Conservation (phyloP, 805 yeast genomes). For the Zygosaccharomyces pseudorouxii region DNA sequence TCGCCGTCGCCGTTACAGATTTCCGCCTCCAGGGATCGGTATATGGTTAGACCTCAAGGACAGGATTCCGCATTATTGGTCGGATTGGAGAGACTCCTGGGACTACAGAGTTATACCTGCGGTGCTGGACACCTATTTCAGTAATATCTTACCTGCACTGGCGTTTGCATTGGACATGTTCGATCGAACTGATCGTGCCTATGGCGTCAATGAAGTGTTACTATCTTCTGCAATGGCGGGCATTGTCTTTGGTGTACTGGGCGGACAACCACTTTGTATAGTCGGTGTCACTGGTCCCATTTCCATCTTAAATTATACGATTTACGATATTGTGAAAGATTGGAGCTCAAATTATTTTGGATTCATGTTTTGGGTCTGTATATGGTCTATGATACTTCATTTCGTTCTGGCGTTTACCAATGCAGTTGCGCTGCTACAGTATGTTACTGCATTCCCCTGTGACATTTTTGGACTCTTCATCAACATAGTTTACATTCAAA, state of each 20-base stretch:
- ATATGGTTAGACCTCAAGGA: slow-evolving; percentile 36
- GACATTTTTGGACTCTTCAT: slow-evolving; percentile 92
- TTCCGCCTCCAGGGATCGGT: slow-evolving; percentile 34
- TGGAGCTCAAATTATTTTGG: slow-evolving; percentile 60
- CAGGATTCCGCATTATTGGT: slow-evolving; percentile 55
- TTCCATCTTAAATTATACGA: slow-evolving; percentile 86
- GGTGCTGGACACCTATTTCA: slow-evolving; percentile 76
- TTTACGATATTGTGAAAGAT: slow-evolving; percentile 39
- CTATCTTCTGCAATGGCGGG: slow-evolving; percentile 86
- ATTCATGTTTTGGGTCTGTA: slow-evolving; percentile 92
- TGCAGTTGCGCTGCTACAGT: slow-evolving; percentile 58
- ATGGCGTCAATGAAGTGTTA: slow-evolving; percentile 88
- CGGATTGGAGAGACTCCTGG: slow-evolving; percentile 80
- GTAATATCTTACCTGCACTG: slow-evolving; percentile 85
- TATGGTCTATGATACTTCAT: slow-evolving; percentile 88
- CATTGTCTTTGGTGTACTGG: slow-evolving; percentile 73
- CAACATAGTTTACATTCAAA: slow-evolving; percentile 80
- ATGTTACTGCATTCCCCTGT: slow-evolving; percentile 78
- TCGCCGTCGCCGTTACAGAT: slow-evolving; percentile 1
- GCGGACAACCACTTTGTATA: slow-evolving; percentile 90
- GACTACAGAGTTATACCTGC: slow-evolving; percentile 87
- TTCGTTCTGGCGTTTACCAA: slow-evolving; percentile 65
- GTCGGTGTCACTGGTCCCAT: slow-evolving; percentile 98
- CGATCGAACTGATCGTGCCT: slow-evolving; percentile 78
- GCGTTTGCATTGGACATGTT: slow-evolving; percentile 98